Evolutionary conservation across 371 early-diverging fungal species (phyloP).

Genomic region (Mortierella polycephala): DNA sequence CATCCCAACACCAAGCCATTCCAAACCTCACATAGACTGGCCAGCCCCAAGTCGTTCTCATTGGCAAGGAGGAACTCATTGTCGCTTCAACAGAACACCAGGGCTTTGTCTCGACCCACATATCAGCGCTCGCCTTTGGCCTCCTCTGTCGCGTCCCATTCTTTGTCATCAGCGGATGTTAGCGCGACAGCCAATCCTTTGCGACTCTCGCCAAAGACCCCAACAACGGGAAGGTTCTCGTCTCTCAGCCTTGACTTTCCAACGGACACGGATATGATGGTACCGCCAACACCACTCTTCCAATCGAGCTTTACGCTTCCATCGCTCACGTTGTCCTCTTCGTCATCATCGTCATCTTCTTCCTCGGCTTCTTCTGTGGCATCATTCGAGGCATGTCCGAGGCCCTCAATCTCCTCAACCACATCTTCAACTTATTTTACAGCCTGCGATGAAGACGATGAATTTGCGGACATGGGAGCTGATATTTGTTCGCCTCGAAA

Average conservation of each 20-base stretch:
- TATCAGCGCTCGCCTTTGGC: constrained; percentile 19
- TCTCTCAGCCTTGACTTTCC: constrained; percentile 9
- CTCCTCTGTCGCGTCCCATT: constrained; percentile 1
- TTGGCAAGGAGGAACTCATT: constrained; percentile 1
- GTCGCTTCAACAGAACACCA: background rate
- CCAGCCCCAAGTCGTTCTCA: constrained; percentile 17
- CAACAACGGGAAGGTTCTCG: constrained; percentile 31
- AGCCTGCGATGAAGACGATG: constrained; percentile 29
- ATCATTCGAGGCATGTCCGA: constrained; percentile 30
- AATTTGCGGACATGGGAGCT: background rate
- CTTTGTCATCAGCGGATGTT: background rate
- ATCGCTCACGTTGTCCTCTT: constrained; percentile 11
- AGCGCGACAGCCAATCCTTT: background rate
- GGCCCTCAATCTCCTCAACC: constrained; percentile 19
- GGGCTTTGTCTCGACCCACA: constrained; percentile 1
- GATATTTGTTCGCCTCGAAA: constrained; percentile 24
- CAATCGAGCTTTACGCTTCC: constrained; percentile 37
- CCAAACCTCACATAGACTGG: constrained; percentile 21
- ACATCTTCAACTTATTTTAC: constrained; percentile 23
- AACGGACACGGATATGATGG: constrained; percentile 30
- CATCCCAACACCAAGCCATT: constrained; percentile 45
- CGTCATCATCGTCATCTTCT: constrained; percentile 15
- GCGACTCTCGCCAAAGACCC: constrained; percentile 27
- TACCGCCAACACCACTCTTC: constrained; percentile 36
- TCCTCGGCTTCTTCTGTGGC: constrained; percentile 40